Conservation (phyloP, 2,329 filamentous ascomycete species). For the Orbilia quercus region DNA sequence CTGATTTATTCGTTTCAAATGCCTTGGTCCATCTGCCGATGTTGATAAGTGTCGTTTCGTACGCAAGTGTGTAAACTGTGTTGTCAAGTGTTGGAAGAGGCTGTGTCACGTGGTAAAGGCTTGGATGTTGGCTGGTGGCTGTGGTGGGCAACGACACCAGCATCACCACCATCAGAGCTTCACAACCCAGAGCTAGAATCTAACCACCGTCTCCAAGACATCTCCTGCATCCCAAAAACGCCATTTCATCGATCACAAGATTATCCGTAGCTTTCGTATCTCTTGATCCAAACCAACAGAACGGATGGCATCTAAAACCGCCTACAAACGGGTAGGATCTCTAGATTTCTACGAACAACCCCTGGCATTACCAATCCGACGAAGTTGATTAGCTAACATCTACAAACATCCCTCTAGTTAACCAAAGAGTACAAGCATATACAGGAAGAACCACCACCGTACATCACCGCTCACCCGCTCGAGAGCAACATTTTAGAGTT, state of each 20-base stretch:
- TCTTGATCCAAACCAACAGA: constrained; percentile 2
- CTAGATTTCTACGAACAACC: constrained; percentile 2
- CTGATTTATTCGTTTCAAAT: too few species aligned
- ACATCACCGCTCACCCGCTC: constrained; percentile 87
- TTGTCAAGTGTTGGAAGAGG: constrained; percentile 12
- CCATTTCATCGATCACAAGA: neutral
- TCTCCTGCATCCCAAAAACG: neutral
- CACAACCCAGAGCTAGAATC: neutral
- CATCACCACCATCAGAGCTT: constrained; percentile 22
- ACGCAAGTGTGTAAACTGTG: neutral
- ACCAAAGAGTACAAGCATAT: constrained; percentile 74
- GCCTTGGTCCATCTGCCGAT: too few species aligned
- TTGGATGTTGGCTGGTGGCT: constrained; percentile 21
- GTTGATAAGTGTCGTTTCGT: too few species aligned
- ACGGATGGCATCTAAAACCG: constrained; percentile 59
- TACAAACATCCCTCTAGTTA: constrained; percentile 64
- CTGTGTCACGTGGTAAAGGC: constrained; percentile 13
- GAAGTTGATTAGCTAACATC: constrained; percentile 29
- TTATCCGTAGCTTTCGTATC: neutral
- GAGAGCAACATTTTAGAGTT: constrained; percentile 92
- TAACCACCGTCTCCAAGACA: neutral
- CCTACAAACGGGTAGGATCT: constrained; percentile 59
- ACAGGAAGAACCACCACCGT: constrained; percentile 82
- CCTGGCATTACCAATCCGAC: constrained; percentile 37
- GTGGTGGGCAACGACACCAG: constrained; percentile 22